Percentiles rank a stretch among this genome's conserved stretches.
Conservation (phyloP, 495 filamentous ascomycete species). For the Hyphodiscus hymeniophilus region DNA sequence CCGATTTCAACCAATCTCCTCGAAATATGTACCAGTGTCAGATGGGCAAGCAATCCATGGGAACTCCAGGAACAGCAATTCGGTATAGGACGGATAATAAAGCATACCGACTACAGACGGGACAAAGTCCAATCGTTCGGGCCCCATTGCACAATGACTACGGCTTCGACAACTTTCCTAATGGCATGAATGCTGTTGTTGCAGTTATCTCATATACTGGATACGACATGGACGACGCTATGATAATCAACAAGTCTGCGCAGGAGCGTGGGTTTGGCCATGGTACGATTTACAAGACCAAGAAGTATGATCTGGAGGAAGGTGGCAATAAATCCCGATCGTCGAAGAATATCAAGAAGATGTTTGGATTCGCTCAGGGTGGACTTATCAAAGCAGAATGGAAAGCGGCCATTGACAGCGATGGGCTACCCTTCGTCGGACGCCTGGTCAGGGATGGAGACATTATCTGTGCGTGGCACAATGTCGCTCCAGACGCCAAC, state of each 20-base stretch:
- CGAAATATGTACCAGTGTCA: conserved; percentile 99
- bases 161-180: conserved; percentile 96
- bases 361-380: conserved; percentile 80
- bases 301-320: conserved; percentile 74
- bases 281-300: conserved; percentile 96
- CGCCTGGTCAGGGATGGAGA: conserved; percentile 68
- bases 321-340: conserved; percentile 41
- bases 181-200: conserved; percentile 93
- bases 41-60: conserved; percentile 99
- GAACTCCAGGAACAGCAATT: conserved; percentile 82
- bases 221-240: conserved; percentile 99
- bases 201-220: conserved; percentile 98
- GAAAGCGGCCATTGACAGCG: conserved; percentile 65
- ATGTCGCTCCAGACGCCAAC: conserved; percentile 69
- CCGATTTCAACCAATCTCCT: conserved; percentile 97
- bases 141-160: conserved; percentile 91
- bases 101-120: conserved; percentile 86
- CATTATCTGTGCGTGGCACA: conserved; percentile 80
- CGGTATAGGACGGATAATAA: conserved; percentile 94
- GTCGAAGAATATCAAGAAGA: conserved; percentile 47
- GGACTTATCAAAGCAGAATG: conserved; percentile 51
- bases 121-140: conserved; percentile 90
- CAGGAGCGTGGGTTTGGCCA: conserved; percentile 96
- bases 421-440: conserved; percentile 78
- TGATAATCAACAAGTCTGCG: conserved; percentile 97